These are phyloP conservation scores for Dactylis glomerata DNA, from an alignment of 176 grass and related monocot species.

Conservation along the genomic window DNA sequence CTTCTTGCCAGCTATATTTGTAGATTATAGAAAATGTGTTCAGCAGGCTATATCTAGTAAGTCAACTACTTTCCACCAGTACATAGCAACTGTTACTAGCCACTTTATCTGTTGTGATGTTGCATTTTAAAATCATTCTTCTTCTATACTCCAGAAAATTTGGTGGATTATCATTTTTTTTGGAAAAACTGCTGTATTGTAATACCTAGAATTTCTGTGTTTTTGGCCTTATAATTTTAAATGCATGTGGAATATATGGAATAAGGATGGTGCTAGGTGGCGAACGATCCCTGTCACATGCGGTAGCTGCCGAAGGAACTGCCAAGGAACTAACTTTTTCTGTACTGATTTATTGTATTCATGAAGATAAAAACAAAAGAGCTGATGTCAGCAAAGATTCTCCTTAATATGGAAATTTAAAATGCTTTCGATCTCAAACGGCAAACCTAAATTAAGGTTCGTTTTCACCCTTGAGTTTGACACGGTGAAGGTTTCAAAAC, in stretches of 20 bases:
- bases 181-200: constrained; percentile 17
- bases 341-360: too few species aligned
- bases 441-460: neutral
- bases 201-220: neutral
- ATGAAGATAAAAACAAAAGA: neutral
- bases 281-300: neutral
- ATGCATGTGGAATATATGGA: neutral
- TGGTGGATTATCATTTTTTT: neutral
- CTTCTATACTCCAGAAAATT: constrained; percentile 9
- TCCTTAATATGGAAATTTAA: neutral
- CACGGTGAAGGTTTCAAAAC: neutral
- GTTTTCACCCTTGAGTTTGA: neutral
- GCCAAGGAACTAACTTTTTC: too few species aligned
- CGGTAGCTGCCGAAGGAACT: neutral
- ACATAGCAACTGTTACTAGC: constrained; percentile 18
- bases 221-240: constrained; percentile 1
- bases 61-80: constrained; percentile 30
- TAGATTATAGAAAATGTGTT: constrained; percentile 98
- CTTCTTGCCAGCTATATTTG: constrained; percentile 95
- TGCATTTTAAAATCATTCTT: neutral
- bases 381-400: neutral
- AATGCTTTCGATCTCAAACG: neutral
- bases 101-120: constrained; percentile 6
- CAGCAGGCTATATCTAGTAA: constrained; percentile 99
- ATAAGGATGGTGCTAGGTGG: neutral